Base-by-base conservation (phyloP, 176 grass and related monocot genomes). In the Musa schizocarpa region DNA sequence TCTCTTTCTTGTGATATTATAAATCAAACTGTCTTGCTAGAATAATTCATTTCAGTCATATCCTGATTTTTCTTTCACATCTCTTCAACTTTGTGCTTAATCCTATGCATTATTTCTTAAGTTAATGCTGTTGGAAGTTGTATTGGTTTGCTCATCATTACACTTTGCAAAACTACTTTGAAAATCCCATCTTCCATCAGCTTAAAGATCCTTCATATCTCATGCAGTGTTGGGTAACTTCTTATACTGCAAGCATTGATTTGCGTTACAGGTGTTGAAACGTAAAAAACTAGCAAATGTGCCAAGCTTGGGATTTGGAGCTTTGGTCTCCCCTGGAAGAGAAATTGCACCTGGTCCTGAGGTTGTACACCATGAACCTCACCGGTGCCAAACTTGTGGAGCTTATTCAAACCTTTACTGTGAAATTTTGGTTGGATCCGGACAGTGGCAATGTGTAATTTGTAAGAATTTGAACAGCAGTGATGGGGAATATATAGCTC, bases 401-500 rank as follows among this genome's bases (percentile, higher is more conserved):
- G 95, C 95, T 58, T 99, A 87, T 73, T 81, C 88, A 26, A 99
- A 91, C 72, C 50, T 94, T 65, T 99, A 93, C 70, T 94, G 90
- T 75, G 84, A 99, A 3, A 73, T 99, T 66, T 61, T 76, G 65
- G 72, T 91, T 16, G 76, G 61, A 59, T 87, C 90, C 51, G 95
- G 95, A 49, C 77, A 99, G 66, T 99, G 95, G 95, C 88, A 99
- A 54, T 99, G 95, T 62, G 86, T 87, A 55, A 85, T 99, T 54
- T 99, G 95, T 81, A 89, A 91, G 82, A 91, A 86, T 72, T 55
- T 82, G 55, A 99, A 94, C 8, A 79, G 80, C 78, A 99, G 95
- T 11, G 86, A 94, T 68, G 95, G 90, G 21, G 88, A 92, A 79
- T 99, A 91, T 1, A 78, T 89, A 65, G 90, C 86, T 82, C 83